Evolutionary conservation across 2,329 filamentous ascomycete species (phyloP).

Genomic region (Botrytis paeoniae): DNA sequence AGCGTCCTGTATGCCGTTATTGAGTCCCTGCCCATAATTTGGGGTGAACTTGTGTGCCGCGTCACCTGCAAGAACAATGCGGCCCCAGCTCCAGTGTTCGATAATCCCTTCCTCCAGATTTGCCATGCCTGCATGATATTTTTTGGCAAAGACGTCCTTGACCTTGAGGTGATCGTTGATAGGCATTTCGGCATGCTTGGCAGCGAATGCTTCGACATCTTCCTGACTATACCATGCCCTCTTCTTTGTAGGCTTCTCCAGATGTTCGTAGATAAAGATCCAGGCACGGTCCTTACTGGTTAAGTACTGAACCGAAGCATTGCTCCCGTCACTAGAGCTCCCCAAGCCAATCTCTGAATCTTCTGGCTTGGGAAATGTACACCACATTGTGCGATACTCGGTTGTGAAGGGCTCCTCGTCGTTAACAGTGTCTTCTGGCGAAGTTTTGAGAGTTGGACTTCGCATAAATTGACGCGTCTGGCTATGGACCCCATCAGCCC

Average conservation of each 20-base stretch:
- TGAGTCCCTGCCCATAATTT: conserved; percentile 5
- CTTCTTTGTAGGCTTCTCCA: conserved; percentile 16
- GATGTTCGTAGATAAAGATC: background rate
- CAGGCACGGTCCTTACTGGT: too few species aligned
- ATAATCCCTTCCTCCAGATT: conserved; percentile 19
- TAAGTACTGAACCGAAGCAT: too few species aligned
- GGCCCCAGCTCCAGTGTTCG: conserved; percentile 8
- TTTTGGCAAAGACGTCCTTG: background rate
- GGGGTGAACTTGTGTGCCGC: conserved; percentile 20
- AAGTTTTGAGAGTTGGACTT: too few species aligned
- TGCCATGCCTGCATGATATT: background rate
- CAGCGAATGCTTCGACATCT: background rate
- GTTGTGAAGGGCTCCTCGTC: too few species aligned
- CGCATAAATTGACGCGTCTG: too few species aligned
- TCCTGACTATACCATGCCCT: conserved; percentile 10
- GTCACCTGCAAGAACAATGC: conserved; percentile 21
- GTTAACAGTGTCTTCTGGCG: too few species aligned
- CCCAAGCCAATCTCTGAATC: too few species aligned
- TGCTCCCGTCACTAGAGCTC: too few species aligned
- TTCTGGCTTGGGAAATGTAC: too few species aligned
- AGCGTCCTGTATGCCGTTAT: conserved; percentile 2
- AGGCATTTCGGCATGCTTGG: conserved; percentile 9
- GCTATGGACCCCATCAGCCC: too few species aligned
- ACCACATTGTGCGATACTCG: too few species aligned
- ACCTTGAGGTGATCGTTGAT: background rate